phyloP scores from a whole-genome alignment of 2,329 filamentous ascomycete genomes.

The Fusarium sp. region DNA sequence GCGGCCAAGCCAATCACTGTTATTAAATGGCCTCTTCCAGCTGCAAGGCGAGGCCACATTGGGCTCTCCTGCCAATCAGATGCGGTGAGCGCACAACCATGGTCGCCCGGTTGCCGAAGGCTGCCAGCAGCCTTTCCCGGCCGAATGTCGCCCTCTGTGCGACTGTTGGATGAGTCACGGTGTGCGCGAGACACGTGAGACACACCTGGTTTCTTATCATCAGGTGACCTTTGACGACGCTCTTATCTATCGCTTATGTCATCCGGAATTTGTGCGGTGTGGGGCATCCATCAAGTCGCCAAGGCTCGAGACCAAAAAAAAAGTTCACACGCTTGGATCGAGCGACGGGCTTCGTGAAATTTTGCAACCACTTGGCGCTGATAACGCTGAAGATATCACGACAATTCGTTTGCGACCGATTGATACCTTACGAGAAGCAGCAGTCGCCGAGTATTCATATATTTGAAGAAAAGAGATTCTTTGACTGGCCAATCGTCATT shows the following conservation, averaged over 20 bases:
- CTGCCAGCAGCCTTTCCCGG: constrained; percentile 13
- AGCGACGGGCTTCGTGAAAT: constrained; percentile 48
- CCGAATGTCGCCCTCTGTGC: background rate
- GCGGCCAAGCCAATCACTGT: constrained; percentile 37
- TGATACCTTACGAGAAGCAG: background rate
- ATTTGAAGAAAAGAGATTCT: background rate
- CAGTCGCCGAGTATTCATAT: background rate
- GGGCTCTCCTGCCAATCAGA: constrained; percentile 20
- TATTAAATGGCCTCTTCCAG: constrained; percentile 14
- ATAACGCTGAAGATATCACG: constrained; percentile 36
- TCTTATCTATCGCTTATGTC: constrained; percentile 41
- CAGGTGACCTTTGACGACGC: constrained; percentile 30
- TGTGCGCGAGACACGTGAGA: background rate
- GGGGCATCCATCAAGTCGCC: constrained; percentile 18
- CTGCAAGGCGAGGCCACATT: constrained; percentile 12
- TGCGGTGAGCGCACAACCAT: constrained; percentile 1
- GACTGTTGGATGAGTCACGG: constrained; percentile 27
- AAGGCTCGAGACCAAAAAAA: constrained; percentile 47
- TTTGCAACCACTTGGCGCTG: constrained; percentile 46
- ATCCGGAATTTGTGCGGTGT: constrained; percentile 30
- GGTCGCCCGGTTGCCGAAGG: constrained; percentile 1
- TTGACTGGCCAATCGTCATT: constrained; percentile 9
- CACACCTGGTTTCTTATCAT: background rate
- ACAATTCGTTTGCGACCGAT: constrained; percentile 8
- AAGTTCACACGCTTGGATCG: constrained; percentile 47